A percentile compares a stretch with the other conserved stretches of the same genome.
Evolutionary conservation across 805 yeast genomes (phyloP).

Genomic region (Torulaspora franciscae): DNA sequence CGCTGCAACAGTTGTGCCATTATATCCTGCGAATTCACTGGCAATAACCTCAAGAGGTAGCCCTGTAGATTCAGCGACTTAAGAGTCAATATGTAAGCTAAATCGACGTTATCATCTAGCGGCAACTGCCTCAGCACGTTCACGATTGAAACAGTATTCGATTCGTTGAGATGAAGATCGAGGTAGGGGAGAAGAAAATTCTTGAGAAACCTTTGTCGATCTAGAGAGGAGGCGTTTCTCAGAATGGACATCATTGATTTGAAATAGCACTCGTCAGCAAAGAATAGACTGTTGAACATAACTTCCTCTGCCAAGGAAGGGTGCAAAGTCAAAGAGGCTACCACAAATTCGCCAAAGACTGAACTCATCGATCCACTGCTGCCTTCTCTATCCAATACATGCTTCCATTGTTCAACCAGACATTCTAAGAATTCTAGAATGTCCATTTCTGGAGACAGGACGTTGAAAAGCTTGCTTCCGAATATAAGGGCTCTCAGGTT

Average conservation of each 20-base stretch:
- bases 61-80: slow-evolving; percentile 19
- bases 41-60: slow-evolving; percentile 15
- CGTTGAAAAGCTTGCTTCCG: slow-evolving; percentile 35
- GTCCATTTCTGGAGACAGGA: slow-evolving; percentile 17
- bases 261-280: slow-evolving; percentile 10
- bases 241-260: slow-evolving; percentile 12
- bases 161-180: slow-evolving; percentile 10
- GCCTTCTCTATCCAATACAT: slow-evolving; percentile 8
- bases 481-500: slow-evolving; percentile 25
- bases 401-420: slow-evolving; percentile 22
- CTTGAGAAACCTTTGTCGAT: slow-evolving; percentile 17
- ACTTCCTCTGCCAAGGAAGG: slow-evolving; percentile 17
- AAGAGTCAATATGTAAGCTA: slow-evolving; percentile 10
- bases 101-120: slow-evolving; percentile 10
- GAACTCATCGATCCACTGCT: background rate
- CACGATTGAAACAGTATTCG: slow-evolving; percentile 11
- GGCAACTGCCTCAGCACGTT: slow-evolving; percentile 15
- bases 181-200: slow-evolving; percentile 21
- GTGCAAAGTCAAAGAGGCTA: slow-evolving; percentile 18
- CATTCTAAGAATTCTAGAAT: slow-evolving; percentile 23
- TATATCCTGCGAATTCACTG: slow-evolving; percentile 2
- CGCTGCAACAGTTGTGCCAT: slow-evolving; percentile 5
- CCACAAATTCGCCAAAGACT: slow-evolving; percentile 14
- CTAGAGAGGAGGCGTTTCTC: slow-evolving; percentile 11
- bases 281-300: slow-evolving; percentile 21